Conservation (phyloP, 768 basidiomycete genomes). For the Lactifluus volemus region DNA sequence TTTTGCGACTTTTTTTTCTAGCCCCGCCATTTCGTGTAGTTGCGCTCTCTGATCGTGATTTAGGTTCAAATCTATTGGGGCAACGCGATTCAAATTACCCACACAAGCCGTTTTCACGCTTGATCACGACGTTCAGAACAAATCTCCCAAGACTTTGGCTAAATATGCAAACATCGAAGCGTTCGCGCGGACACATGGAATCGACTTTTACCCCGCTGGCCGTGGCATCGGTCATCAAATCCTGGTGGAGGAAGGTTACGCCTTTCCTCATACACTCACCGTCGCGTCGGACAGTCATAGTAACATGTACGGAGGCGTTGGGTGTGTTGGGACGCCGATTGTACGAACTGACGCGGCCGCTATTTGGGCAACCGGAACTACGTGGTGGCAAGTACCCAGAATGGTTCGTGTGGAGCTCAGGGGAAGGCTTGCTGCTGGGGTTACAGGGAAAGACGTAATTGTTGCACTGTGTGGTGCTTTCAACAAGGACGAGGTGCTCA, state of each 20-base stretch:
- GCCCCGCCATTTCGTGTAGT: neutral
- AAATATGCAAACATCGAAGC: constrained; percentile 91
- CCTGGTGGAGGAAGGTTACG: constrained; percentile 96
- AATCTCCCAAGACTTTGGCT: constrained; percentile 75
- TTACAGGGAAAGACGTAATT: constrained; percentile 97
- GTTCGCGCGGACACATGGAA: constrained; percentile 73
- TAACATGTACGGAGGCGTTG: constrained; percentile 99
- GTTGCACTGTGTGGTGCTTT: constrained; percentile 94
- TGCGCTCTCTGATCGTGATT: neutral
- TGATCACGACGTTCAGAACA: constrained; percentile 98
- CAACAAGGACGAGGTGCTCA: constrained; percentile 94
- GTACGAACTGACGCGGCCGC: constrained; percentile 93
- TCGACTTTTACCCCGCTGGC: constrained; percentile 97
- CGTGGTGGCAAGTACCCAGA: constrained; percentile 99
- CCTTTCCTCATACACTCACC: constrained; percentile 90
- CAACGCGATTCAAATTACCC: constrained; percentile 71
- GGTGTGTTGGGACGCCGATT: constrained; percentile 94
- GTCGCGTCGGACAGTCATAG: constrained; percentile 96
- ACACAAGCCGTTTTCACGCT: constrained; percentile 90
- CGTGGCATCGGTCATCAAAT: constrained; percentile 97
- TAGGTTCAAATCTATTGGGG: constrained; percentile 94
- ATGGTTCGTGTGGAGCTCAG: constrained; percentile 92
- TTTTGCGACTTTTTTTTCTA: neutral
- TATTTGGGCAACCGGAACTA: constrained; percentile 96
- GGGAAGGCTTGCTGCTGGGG: constrained; percentile 75